Percentiles rank a stretch among this genome's conserved stretches.
Evolutionary conservation across 2,329 filamentous ascomycete species (phyloP).

Genomic region (Paraphaeosphaeria sporulosa): DNA sequence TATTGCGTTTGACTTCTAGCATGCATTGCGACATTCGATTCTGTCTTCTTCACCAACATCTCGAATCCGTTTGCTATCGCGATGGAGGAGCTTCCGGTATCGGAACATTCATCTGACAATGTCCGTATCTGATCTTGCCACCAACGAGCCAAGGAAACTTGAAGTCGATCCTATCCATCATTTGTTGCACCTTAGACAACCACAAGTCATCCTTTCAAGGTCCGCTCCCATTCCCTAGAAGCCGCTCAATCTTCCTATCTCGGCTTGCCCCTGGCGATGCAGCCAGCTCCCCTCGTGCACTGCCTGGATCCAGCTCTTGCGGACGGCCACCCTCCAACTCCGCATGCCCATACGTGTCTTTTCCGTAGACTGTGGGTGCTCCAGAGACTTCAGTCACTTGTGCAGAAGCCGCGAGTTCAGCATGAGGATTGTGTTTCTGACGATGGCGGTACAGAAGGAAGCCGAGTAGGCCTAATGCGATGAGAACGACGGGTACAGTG

Average conservation of each 20-base stretch:
- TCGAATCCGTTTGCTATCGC: neutral
- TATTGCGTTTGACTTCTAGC: too few species aligned
- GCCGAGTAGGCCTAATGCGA: constrained; percentile 12
- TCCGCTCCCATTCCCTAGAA: neutral
- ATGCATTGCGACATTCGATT: too few species aligned
- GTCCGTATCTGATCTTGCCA: neutral
- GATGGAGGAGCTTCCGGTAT: neutral
- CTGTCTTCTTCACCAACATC: too few species aligned
- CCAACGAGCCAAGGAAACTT: neutral
- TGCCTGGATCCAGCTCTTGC: constrained; percentile 1
- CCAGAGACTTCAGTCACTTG: neutral
- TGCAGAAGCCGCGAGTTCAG: neutral
- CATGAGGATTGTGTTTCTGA: neutral
- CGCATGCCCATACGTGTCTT: neutral
- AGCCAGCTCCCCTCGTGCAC: neutral
- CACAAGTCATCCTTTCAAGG: neutral
- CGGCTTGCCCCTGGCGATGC: neutral
- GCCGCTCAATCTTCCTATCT: neutral
- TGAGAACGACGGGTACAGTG: constrained; percentile 17
- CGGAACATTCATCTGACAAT: neutral
- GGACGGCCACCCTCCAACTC: neutral
- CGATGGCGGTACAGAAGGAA: constrained; percentile 17
- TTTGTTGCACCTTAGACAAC: neutral
- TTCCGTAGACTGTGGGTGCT: neutral
- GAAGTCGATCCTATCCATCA: neutral